Percentiles rank a stretch among this genome's conserved stretches.
These are phyloP conservation scores for Lichenothelia convexa DNA, from an alignment of 495 filamentous ascomycete genomes.

Conservation along the genomic window DNA sequence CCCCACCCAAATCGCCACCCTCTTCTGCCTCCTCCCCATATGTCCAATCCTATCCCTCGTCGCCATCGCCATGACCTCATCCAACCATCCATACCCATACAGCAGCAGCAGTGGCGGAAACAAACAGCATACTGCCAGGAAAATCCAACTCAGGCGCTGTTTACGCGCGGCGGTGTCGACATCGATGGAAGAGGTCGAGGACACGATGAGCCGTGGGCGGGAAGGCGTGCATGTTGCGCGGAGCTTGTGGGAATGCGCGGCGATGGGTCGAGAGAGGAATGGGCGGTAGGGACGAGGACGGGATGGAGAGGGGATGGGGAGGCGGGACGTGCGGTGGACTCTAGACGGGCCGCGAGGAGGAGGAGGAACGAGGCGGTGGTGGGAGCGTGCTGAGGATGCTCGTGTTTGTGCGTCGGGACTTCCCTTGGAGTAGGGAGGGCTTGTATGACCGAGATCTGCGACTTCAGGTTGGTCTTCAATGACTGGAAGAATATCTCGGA, in stretches of 20 bases:
- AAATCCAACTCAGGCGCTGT: conserved; percentile 1
- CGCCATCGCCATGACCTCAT: conserved; percentile 10
- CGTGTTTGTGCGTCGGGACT: too few species aligned
- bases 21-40: conserved; percentile 10
- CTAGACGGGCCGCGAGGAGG: too few species aligned
- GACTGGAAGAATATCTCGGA: too few species aligned
- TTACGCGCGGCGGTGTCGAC: background rate
- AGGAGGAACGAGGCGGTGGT: too few species aligned
- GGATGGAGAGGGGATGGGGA: background rate
- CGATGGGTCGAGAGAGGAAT: background rate
- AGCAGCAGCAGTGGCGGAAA: conserved; percentile 13
- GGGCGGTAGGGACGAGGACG: background rate
- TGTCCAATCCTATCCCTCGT: conserved; percentile 6
- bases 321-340: background rate
- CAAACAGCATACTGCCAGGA: conserved; percentile 4
- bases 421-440: too few species aligned
- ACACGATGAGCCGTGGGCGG: background rate
- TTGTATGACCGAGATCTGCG: too few species aligned
- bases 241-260: background rate
- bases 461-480: too few species aligned
- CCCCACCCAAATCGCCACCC: background rate
- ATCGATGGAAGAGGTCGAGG: background rate
- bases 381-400: too few species aligned
- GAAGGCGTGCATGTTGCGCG: background rate
- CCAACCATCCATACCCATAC: conserved; percentile 10